Evolutionary conservation across 2,329 filamentous ascomycete genomes (phyloP).

Genomic region (Aspergillus vadensis): DNA sequence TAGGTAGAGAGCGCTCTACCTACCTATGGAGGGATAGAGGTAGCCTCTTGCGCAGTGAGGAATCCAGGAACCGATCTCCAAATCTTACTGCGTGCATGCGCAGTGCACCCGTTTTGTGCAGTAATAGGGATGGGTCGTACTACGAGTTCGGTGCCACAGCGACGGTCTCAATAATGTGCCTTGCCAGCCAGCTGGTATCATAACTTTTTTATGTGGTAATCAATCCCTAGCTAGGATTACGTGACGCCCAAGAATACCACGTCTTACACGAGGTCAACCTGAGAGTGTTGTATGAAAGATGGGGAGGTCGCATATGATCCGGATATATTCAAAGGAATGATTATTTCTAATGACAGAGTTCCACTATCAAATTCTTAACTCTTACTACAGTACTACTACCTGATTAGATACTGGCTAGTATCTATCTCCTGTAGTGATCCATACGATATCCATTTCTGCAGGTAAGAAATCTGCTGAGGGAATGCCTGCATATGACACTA

Average conservation of each 20-base stretch:
- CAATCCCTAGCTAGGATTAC: no score
- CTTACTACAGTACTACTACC: no score
- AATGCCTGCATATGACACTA: background rate
- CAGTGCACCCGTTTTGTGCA: slow-evolving; percentile 7
- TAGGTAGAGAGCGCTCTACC: no score
- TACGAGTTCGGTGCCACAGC: background rate
- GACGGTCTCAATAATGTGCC: background rate
- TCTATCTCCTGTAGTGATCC: background rate
- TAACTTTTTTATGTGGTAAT: background rate
- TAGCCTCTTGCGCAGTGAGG: background rate
- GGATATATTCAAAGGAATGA: no score
- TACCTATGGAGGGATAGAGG: no score
- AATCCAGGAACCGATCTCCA: slow-evolving; percentile 13
- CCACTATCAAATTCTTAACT: no score
- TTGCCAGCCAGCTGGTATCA: background rate
- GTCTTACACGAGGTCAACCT: no score
- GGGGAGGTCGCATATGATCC: no score
- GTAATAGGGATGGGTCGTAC: background rate
- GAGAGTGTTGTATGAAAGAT: no score
- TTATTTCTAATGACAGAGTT: no score
- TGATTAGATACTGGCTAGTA: background rate
- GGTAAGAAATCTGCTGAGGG: background rate
- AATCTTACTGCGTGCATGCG: slow-evolving; percentile 13
- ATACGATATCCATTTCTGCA: background rate
- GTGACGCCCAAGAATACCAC: no score